Percentiles rank a stretch among this genome's conserved stretches.
phyloP scores from a whole-genome alignment of 192 early-diverging fungal genomes.

The Backusella westeae region DNA sequence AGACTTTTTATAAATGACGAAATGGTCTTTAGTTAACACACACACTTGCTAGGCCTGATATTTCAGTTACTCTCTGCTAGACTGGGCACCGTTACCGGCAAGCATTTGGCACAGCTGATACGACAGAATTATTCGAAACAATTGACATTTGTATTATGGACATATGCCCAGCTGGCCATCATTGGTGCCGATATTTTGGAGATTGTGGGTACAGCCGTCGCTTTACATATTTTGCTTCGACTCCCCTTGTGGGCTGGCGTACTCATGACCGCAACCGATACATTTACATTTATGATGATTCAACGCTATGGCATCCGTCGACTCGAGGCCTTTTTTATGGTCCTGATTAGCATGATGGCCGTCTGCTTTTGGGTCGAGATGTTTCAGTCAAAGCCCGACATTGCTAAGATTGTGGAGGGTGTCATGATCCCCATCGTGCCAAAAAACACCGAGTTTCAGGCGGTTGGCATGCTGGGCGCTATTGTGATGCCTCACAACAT shows the following conservation, averaged over 20 bases:
- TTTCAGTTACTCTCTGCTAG: conserved; percentile 61
- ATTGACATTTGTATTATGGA: conserved; percentile 50
- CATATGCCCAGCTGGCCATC: conserved; percentile 62
- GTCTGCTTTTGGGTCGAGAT: conserved; percentile 75
- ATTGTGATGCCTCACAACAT: conserved; percentile 91
- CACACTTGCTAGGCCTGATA: conserved; percentile 38
- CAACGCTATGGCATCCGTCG: conserved; percentile 61
- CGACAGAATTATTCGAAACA: conserved; percentile 46
- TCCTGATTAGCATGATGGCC: conserved; percentile 69
- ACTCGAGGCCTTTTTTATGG: conserved; percentile 74
- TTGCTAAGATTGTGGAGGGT: conserved; percentile 49
- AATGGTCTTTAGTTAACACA: neutral
- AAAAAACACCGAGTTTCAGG: conserved; percentile 53
- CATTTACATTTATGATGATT: conserved; percentile 72
- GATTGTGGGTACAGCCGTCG: conserved; percentile 91
- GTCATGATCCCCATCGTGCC: conserved; percentile 56
- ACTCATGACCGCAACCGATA: conserved; percentile 72
- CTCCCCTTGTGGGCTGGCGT: conserved; percentile 74
- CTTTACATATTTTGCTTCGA: conserved; percentile 73
- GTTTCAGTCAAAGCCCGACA: conserved; percentile 49
- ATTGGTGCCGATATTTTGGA: conserved; percentile 73
- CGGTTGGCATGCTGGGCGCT: conserved; percentile 65
- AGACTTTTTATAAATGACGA: neutral
- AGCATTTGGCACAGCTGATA: conserved; percentile 59
- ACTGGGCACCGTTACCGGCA: conserved; percentile 63